Conservation (phyloP, 192 early-diverging fungal species). For the Dissophora globulifera region DNA sequence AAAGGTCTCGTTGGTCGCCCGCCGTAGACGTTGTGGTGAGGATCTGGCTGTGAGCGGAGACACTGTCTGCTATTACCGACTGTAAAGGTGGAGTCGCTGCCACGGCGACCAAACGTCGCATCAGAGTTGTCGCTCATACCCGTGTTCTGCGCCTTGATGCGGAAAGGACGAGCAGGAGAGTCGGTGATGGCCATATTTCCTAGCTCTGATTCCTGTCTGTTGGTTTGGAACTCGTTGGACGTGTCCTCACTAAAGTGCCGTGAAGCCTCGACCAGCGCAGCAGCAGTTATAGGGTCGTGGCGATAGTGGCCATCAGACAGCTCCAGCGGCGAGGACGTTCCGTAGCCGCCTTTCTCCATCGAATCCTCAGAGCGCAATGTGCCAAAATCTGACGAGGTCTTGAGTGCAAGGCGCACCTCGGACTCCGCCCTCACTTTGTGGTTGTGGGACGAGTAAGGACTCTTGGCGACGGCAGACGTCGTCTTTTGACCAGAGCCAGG, state of each 20-base stretch:
- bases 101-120: constrained; percentile 10
- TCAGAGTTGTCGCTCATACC: background rate
- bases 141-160: constrained; percentile 7
- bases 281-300: constrained; percentile 1
- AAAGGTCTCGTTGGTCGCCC: background rate
- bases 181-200: background rate
- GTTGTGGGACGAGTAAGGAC: constrained; percentile 20
- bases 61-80: background rate
- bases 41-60: constrained; percentile 14
- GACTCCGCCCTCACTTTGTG: constrained; percentile 8
- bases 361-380: constrained; percentile 32
- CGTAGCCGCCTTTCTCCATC: constrained; percentile 15
- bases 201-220: constrained; percentile 18
- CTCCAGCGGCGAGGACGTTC: no score
- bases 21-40: constrained; percentile 22
- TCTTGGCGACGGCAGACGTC: constrained; percentile 7
- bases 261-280: constrained; percentile 10
- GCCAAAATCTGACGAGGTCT: constrained; percentile 19
- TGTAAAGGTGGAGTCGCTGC: background rate
- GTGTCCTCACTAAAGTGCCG: constrained; percentile 14
- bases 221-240: constrained; percentile 9
- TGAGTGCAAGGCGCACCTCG: constrained; percentile 20
- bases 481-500: constrained; percentile 25
- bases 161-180: background rate
- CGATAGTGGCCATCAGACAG: no score